These are phyloP conservation scores for Amauroascus niger DNA, from an alignment of 2,329 filamentous ascomycete genomes.

Conservation along the genomic window DNA sequence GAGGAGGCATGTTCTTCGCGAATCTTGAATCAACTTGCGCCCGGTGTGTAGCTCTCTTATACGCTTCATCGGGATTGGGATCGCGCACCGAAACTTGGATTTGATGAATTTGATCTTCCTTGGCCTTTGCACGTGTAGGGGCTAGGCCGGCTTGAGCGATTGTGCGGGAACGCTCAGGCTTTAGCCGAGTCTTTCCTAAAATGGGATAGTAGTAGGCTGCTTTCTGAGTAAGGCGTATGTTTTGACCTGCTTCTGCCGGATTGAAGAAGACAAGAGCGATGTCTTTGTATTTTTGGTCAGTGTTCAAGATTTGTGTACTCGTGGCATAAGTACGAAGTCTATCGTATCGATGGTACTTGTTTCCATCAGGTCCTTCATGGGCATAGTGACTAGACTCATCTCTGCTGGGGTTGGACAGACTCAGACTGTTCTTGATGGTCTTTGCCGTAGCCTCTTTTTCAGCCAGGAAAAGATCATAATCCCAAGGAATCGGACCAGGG, in stretches of 20 bases:
- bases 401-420: slow-evolving; percentile 44
- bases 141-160: slow-evolving; percentile 35
- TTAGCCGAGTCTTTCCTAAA: slow-evolving; percentile 47
- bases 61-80: slow-evolving; percentile 41
- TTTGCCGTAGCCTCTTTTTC: slow-evolving; percentile 39
- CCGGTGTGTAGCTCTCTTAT: slow-evolving; percentile 38
- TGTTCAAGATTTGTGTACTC: slow-evolving; percentile 43
- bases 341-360: slow-evolving; percentile 45
- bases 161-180: slow-evolving; percentile 39
- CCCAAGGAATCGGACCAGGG: slow-evolving; percentile 45
- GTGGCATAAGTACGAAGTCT: slow-evolving; percentile 54
- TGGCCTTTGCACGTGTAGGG: slow-evolving; percentile 31
- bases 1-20: slow-evolving; percentile 29
- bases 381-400: slow-evolving; percentile 45
- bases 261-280: slow-evolving; percentile 52
- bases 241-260: slow-evolving; percentile 27
- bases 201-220: slow-evolving; percentile 56
- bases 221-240: slow-evolving; percentile 32
- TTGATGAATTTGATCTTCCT: slow-evolving; percentile 44
- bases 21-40: slow-evolving; percentile 40
- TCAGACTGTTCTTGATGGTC: slow-evolving; percentile 48
- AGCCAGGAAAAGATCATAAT: slow-evolving; percentile 53
- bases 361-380: slow-evolving; percentile 35
- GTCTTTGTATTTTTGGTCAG: slow-evolving; percentile 46
- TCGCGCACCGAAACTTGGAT: slow-evolving; percentile 45